Evolutionary conservation across 257 asterid genomes (phyloP), one percentile per base, ranked within the genome.

Genomic region (Scutellaria barbata): DNA sequence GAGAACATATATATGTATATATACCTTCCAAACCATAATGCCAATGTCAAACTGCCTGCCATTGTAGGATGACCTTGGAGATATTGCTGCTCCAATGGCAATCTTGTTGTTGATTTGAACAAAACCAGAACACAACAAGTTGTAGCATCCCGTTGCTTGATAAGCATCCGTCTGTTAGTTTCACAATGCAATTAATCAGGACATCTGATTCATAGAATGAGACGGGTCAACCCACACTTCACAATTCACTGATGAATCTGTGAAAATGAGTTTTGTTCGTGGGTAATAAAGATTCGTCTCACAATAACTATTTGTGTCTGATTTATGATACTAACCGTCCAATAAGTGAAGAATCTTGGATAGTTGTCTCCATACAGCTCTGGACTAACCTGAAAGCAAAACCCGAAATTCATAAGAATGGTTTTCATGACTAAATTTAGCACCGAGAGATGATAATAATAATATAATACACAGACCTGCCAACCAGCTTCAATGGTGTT

Each of bases 401-500:
- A 52, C 30, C 8, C 33, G 25, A 56, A 54, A 9, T 3, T 30
- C 0, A 10, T 55, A 56, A 56, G 18, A 25, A 56, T 30, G 35
- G 35, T 30, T 30, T 30, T 30, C 35, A 2, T 30, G 35, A 30
- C 5, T 47, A 67, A 80, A 75, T 59, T 39, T 66, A 37, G 45
- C 60, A 7, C 12, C 12, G n/a, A 25, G 40, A 45, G 35, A 22
- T 10, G 14, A 3, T 35, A 30, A 30, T 30, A 30, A 2, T 30
- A 30, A 30, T 30, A 30, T 30, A 30, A 42, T 42, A 41, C 45
- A 74, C 74, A 46, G 18, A 92, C 98, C 96, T 93, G 98, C 97
- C 98, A 93, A 22, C 97, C 98, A 69, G 98, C 98, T 86, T 93
- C 98, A 81, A 93, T 90, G 83, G 98, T 93, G 76, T 93, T 93